phyloP scores from a whole-genome alignment of 1,284 basidiomycete genomes.

The Leccinum proximum region DNA sequence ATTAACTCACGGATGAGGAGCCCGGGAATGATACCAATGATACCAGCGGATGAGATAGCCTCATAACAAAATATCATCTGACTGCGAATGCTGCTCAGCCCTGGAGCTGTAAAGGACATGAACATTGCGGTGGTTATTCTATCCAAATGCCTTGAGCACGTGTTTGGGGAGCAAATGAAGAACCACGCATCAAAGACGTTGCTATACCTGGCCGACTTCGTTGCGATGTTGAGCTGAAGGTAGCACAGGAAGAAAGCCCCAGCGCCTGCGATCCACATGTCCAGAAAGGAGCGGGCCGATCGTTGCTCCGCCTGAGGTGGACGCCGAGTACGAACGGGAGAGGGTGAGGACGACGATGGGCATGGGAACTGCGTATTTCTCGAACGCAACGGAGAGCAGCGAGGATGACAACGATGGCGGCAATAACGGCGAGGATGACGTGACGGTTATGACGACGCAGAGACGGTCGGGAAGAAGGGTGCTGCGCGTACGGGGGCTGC shows the following conservation, averaged over 20 bases:
- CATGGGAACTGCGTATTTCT: conserved; percentile 37
- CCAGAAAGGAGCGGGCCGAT: conserved; percentile 71
- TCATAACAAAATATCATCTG: conserved; percentile 85
- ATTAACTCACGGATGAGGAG: conserved; percentile 70
- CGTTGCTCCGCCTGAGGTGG: conserved; percentile 41
- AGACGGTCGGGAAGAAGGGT: conserved; percentile 58
- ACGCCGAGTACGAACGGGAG: conserved; percentile 32
- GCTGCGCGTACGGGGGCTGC: conserved; percentile 31
- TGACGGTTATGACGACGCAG: conserved; percentile 37
- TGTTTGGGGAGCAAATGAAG: conserved; percentile 3
- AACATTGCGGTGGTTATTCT: conserved; percentile 83
- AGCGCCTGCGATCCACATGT: conserved; percentile 76
- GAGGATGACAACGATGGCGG: conserved; percentile 20
- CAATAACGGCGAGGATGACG: not conserved
- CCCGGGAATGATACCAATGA: conserved; percentile 81
- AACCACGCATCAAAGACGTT: conserved; percentile 81
- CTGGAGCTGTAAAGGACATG: conserved; percentile 78
- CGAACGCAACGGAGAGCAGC: conserved; percentile 37
- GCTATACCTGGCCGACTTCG: conserved; percentile 75
- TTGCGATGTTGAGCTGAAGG: conserved; percentile 69
- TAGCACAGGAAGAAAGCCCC: conserved; percentile 64
- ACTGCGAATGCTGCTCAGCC: conserved; percentile 68
- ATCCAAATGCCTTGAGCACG: conserved; percentile 16
- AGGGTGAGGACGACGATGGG: conserved; percentile 26
- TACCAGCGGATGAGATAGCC: conserved; percentile 79